phyloP scores from a whole-genome alignment of 2,329 filamentous ascomycete species.

The Emydomyces testavorans region DNA sequence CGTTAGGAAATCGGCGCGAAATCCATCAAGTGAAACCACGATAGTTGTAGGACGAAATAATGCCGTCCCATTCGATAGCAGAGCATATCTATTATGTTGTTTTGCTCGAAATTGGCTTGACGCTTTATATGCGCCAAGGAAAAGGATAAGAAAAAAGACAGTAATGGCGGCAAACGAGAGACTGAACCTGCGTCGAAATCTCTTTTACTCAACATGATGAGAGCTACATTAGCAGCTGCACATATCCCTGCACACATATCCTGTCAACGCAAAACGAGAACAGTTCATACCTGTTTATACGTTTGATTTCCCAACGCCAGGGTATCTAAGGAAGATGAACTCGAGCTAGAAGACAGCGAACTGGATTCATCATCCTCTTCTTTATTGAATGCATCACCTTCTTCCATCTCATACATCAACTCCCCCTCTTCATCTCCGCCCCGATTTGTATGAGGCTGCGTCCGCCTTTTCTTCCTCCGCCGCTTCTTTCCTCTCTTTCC shows the following conservation, averaged over 20 bases:
- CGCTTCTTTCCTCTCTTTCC: slow-evolving; percentile 42
- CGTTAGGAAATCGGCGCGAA: slow-evolving; percentile 83
- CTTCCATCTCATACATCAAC: slow-evolving; percentile 85
- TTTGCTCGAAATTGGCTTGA: slow-evolving; percentile 32
- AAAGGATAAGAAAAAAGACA: slow-evolving; percentile 44
- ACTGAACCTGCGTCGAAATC: slow-evolving; percentile 23
- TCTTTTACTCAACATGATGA: slow-evolving; percentile 15
- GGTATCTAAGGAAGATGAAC: slow-evolving; percentile 45
- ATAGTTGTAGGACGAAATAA: slow-evolving; percentile 86
- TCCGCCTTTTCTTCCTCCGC: slow-evolving; percentile 36
- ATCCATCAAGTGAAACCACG: slow-evolving; percentile 86
- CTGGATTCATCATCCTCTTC: slow-evolving; percentile 47
- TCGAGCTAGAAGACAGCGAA: slow-evolving; percentile 47
- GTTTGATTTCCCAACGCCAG: slow-evolving; percentile 25
- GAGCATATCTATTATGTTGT: slow-evolving; percentile 17
- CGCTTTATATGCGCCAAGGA: slow-evolving; percentile 47
- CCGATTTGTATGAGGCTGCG: slow-evolving; percentile 19
- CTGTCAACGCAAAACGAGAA: not conserved
- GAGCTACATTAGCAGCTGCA: not conserved
- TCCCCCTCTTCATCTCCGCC: slow-evolving; percentile 39
- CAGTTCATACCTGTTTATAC: slow-evolving; percentile 22
- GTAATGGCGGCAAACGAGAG: slow-evolving; percentile 38
- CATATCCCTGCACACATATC: not conserved
- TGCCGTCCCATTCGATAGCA: slow-evolving; percentile 68
- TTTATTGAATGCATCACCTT: slow-evolving; percentile 50